Evolutionary conservation across 1,284 basidiomycete species (phyloP), one percentile per base, ranked within the genome.

Genomic region (Trametes versicolor): DNA sequence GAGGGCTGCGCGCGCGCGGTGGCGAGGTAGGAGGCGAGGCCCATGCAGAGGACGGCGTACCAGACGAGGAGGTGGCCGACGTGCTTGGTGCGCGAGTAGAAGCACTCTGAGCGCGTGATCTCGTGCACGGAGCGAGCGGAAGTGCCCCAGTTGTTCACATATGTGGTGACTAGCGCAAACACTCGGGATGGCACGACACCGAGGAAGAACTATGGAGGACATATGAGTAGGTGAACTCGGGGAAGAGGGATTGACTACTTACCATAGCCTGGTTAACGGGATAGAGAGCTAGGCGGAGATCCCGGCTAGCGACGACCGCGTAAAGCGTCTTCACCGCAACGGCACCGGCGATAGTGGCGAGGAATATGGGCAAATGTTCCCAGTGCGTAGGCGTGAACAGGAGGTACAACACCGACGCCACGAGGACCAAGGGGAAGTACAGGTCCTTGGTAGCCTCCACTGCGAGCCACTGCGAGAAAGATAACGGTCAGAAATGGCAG

Each of bases 361-460:
- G 56, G 70, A 70, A 72, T 32, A 70, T 65, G 47, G 69, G 62
- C 1, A 70, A 67, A n/a, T 64, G 65, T 10, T 66, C 47, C 68
- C 64, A 67, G 27, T 54, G 51, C 5, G 55, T 43, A 3, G 71
- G 71, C 45, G 45, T 53, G 63, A 68, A 72, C 10, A 72, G 52
- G 55, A 72, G 65, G 47, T 67, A 65, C 6, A 72, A 21, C 21
- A 72, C 62, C 1, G 71, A 71, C 7, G 71, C 66, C 23, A 67
- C 69, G 36, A 71, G 63, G 23, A 72, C 67, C 39, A 69, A 61
- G n/a, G 71, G 71, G 43, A 71, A 72, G 34, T 71, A 50, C 53
- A 69, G 64, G 47, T 71, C 70, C 58, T 66, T 70, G n/a, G 64
- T 72, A 21, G 70, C 71, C 65, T 72, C 71, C 19, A 72, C 68